Conservation (phyloP, 208 protist genomes). For the Trypanosoma theileri region DNA sequence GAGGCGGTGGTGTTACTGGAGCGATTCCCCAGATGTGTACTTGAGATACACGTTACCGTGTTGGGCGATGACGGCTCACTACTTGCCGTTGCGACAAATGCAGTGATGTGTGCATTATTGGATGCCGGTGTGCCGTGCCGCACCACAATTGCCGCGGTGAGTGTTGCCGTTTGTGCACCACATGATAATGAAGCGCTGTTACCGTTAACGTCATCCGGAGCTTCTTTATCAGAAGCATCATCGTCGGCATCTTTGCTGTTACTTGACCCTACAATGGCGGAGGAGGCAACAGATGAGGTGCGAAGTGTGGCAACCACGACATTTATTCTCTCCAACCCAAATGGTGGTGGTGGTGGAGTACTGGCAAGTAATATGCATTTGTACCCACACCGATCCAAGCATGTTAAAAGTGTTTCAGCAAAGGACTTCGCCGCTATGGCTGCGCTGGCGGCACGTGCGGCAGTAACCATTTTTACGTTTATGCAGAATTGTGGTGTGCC, state of each 20-base stretch:
- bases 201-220: neutral
- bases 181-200: neutral
- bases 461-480: constrained; percentile 64
- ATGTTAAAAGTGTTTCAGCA: constrained; percentile 20
- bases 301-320: constrained; percentile 33
- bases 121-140: constrained; percentile 82
- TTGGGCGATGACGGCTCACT: constrained; percentile 75
- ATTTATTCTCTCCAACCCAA: constrained; percentile 71
- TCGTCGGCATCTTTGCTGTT: constrained; percentile 24
- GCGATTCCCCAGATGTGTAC: constrained; percentile 57
- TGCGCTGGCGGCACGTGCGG: constrained; percentile 56
- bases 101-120: constrained; percentile 80
- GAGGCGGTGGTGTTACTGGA: constrained; percentile 55
- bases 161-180: constrained; percentile 32
- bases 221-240: neutral
- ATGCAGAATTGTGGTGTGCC: constrained; percentile 75
- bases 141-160: constrained; percentile 78
- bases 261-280: constrained; percentile 62
- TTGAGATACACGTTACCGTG: constrained; percentile 67
- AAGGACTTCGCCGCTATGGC: constrained; percentile 50
- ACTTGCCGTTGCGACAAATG: constrained; percentile 70
- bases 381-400: constrained; percentile 4
- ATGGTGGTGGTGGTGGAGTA: constrained; percentile 26
- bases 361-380: constrained; percentile 44
- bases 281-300: constrained; percentile 45